Evolutionary conservation across 768 basidiomycete genomes (phyloP), one percentile per base, ranked within the genome.

Genomic region (Suillus subluteus): DNA sequence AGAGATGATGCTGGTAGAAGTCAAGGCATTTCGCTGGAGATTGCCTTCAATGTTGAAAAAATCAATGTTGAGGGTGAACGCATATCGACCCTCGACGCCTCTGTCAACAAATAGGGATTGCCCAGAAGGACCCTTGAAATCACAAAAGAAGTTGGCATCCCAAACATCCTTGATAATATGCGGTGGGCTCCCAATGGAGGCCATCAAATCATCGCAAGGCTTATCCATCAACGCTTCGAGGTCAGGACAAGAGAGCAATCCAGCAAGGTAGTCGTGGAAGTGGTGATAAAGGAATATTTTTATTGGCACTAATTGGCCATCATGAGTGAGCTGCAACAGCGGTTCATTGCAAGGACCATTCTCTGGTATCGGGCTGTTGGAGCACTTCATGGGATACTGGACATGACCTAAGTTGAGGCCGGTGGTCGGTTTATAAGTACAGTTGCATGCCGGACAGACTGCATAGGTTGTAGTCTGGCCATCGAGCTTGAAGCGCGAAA

Each of bases 371-470:
- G 63, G 64, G 4, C 9, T 16, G 37, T 68, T 64, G 1, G 48
- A 58, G 43, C 71, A 70, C 11, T 63, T 11, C 7, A 48, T 35
- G 43, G 69, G 68, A 55, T 70, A 71, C 11, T 41, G 41, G 15
- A 30, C 16, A 15, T 40, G 35, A 46, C 44, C 9, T 46, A 7
- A 46, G 21, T 9, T 41, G 4, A 13, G 18, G n/a, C n/a, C 13
- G 23, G 7, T 8, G 2, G n/a, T 13, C 8, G 71, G 72, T 35
- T 56, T 64, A 50, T 71, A 69, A 11, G 41, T 65, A 35, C 32
- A 69, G 59, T 66, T 64, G 55, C 68, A 73, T 11, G 37, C 23
- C 35, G 68, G 67, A 48, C 69, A 72, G 38, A 67, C 65, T 3
- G 65, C 68, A 35, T 63, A 73, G 11, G 50, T 62, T 9, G 61